Conservation (phyloP, 805 yeast species). For the Cyberlindnera misumaiensis region DNA sequence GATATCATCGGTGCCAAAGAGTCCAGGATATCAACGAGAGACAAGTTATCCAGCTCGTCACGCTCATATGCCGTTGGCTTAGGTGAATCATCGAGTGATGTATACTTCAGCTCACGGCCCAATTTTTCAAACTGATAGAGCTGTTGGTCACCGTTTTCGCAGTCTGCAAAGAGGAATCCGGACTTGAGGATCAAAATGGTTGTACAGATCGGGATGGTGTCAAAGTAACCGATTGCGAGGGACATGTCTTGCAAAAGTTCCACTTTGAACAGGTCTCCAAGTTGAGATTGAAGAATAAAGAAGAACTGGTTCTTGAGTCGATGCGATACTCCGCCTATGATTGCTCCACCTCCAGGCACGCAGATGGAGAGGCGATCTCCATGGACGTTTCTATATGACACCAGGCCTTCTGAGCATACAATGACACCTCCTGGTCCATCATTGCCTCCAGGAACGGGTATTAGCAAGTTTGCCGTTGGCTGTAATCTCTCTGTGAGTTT, state of each 20-base stretch:
- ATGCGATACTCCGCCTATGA: constrained; percentile 60
- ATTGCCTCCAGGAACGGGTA: constrained; percentile 68
- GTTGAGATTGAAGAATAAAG: constrained; percentile 57
- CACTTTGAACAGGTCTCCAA: constrained; percentile 74
- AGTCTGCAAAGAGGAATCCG: constrained; percentile 69
- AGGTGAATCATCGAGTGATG: constrained; percentile 25
- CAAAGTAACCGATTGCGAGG: constrained; percentile 63
- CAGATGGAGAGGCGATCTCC: constrained; percentile 36
- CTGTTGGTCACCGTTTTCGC: constrained; percentile 54
- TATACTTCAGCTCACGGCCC: constrained; percentile 50
- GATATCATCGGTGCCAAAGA: constrained; percentile 46
- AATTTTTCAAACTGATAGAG: constrained; percentile 75
- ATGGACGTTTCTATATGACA: constrained; percentile 44
- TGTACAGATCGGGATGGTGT: constrained; percentile 57
- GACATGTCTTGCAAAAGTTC: constrained; percentile 40
- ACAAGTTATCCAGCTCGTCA: constrained; percentile 44
- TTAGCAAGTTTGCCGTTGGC: constrained; percentile 40
- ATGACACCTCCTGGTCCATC: constrained; percentile 68
- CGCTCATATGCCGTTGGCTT: constrained; percentile 27
- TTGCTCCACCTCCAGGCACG: constrained; percentile 38
- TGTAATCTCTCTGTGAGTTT: constrained; percentile 36
- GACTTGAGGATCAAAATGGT: constrained; percentile 56
- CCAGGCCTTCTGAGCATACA: constrained; percentile 48
- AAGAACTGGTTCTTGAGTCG: constrained; percentile 57
- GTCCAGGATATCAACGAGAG: constrained; percentile 43